Conservation (phyloP, 2,329 filamentous ascomycete genomes). For the Arthrobotrys musiformis region DNA sequence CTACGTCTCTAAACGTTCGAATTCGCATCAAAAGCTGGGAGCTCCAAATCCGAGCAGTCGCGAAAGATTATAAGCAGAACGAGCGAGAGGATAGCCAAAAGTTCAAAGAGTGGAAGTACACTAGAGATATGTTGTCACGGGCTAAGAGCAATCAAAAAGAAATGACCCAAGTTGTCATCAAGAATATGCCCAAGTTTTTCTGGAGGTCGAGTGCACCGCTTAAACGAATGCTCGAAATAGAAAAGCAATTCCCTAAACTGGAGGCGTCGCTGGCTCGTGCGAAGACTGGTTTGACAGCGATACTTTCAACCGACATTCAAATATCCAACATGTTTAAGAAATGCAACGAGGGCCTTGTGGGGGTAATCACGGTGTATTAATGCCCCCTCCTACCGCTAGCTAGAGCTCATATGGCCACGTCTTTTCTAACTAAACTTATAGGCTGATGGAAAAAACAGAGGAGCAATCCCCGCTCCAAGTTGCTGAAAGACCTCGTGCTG, state of each 20-base stretch:
- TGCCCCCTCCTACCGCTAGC: not conserved
- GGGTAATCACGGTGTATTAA: not conserved
- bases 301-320: not conserved
- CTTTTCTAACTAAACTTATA: not conserved
- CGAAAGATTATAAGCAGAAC: not conserved
- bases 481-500: not conserved
- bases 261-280: not conserved
- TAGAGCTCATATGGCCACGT: too few relatives aligned
- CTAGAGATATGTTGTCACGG: not conserved
- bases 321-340: not conserved
- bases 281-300: not conserved
- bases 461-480: not conserved
- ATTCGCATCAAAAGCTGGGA: not conserved
- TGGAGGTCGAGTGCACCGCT: constrained; percentile 27
- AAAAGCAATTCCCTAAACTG: constrained; percentile 61
- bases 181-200: constrained; percentile 25
- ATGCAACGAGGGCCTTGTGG: not conserved
- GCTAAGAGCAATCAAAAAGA: not conserved
- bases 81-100: not conserved
- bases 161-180: not conserved
- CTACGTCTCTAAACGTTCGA: not conserved
- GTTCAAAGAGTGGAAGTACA: not conserved
- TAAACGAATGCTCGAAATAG: constrained; percentile 53
- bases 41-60: not conserved
- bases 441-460: not conserved